phyloP scores from a whole-genome alignment of 23 red algal species.

The Cyanidium caldarium region DNA sequence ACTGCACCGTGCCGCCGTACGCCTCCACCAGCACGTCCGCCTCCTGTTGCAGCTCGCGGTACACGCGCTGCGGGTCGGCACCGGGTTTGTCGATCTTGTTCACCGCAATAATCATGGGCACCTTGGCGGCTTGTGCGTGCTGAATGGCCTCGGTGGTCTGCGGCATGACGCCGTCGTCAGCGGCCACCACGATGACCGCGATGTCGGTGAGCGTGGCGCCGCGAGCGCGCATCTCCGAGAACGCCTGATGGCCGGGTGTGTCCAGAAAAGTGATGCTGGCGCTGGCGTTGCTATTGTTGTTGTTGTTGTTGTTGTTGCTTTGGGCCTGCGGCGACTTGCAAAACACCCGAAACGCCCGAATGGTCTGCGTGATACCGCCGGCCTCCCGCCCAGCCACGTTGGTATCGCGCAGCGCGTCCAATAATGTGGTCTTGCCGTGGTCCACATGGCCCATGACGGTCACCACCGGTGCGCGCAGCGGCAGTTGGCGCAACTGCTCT shows the following conservation, averaged over 20 bases:
- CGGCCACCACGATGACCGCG: conserved; percentile 76
- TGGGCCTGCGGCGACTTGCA: not conserved
- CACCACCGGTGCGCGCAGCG: conserved; percentile 52
- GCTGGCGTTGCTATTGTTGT: not conserved
- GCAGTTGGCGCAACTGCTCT: no score
- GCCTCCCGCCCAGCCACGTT: conserved; percentile 47
- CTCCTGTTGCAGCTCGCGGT: conserved; percentile 25
- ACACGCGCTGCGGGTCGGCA: conserved; percentile 23
- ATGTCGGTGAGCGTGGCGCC: conserved; percentile 62
- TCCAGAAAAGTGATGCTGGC: conserved; percentile 60
- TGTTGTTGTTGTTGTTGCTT: not conserved
- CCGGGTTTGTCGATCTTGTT: conserved; percentile 63
- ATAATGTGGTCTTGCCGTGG: conserved; percentile 86
- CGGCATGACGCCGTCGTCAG: conserved; percentile 85
- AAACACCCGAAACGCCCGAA: conserved; percentile 50
- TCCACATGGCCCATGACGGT: conserved; percentile 95
- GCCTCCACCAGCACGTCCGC: conserved; percentile 44
- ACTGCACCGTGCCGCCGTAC: conserved; percentile 61
- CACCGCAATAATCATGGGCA: conserved; percentile 75
- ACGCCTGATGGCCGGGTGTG: conserved; percentile 82
- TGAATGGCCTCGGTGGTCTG: conserved; percentile 64
- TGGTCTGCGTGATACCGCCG: conserved; percentile 89
- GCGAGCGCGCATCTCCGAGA: conserved; percentile 62
- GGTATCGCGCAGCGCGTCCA: conserved; percentile 51
- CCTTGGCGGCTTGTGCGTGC: conserved; percentile 40